These are phyloP conservation scores for Alternaria dauci DNA, from an alignment of 2,329 filamentous ascomycete species.

Conservation along the genomic window DNA sequence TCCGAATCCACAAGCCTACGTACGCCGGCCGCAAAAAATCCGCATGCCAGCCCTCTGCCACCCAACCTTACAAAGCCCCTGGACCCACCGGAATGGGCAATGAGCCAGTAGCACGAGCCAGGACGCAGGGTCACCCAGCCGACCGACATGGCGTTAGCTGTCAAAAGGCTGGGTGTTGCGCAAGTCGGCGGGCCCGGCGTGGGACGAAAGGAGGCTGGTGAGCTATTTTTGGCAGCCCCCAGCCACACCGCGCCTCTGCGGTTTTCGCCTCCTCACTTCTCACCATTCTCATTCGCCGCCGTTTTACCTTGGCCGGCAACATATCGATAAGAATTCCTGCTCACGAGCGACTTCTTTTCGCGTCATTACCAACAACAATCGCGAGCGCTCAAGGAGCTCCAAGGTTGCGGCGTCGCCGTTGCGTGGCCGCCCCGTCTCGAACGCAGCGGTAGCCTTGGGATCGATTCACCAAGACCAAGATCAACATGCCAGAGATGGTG, in stretches of 20 bases:
- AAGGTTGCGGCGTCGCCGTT: conserved; percentile 5
- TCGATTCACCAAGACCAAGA: background rate
- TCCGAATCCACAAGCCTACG: conserved; percentile 18
- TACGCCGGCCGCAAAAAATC: conserved; percentile 19
- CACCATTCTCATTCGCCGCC: conserved; percentile 1
- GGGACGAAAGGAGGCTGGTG: conserved; percentile 7
- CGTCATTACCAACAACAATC: background rate
- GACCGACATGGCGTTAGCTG: conserved; percentile 4
- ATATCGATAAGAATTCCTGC: conserved; percentile 1
- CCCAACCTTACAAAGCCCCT: conserved; percentile 15
- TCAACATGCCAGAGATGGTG: background rate
- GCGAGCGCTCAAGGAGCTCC: background rate
- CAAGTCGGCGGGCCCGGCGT: conserved; percentile 5
- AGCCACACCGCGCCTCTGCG: conserved; percentile 17
- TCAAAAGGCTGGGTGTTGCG: conserved; percentile 9
- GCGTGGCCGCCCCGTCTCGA: background rate
- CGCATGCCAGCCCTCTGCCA: conserved; percentile 19
- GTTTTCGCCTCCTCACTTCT: conserved; percentile 6
- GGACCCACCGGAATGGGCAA: conserved; percentile 8
- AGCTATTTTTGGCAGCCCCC: conserved; percentile 14
- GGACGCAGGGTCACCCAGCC: conserved; percentile 4
- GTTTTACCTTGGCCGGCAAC: background rate
- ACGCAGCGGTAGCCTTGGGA: background rate
- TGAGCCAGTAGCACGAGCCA: conserved; percentile 9
- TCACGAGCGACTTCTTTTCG: background rate